These are phyloP conservation scores for Saccharata proteae DNA, from an alignment of 2,329 filamentous ascomycete species.

Conservation along the genomic window DNA sequence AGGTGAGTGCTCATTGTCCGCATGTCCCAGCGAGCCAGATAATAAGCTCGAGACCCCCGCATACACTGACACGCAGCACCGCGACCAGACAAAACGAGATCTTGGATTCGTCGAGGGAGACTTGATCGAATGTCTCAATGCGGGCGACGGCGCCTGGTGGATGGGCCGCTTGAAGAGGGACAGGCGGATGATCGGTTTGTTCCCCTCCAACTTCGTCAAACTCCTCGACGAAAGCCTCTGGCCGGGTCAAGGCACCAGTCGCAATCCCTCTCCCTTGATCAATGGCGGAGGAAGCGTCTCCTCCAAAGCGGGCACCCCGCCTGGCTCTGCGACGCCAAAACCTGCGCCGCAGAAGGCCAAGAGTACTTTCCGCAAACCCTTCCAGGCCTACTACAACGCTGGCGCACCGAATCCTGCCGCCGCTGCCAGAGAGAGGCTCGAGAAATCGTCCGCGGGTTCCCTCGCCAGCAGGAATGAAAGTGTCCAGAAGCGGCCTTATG, in stretches of 20 bases:
- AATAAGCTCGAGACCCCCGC: neutral
- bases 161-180: constrained; percentile 84
- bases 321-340: constrained; percentile 41
- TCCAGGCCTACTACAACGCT: constrained; percentile 46
- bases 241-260: constrained; percentile 52
- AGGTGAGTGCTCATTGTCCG: constrained; percentile 28
- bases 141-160: constrained; percentile 97
- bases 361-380: constrained; percentile 50
- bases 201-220: constrained; percentile 95
- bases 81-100: constrained; percentile 66
- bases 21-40: neutral
- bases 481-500: constrained; percentile 30
- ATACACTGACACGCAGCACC: constrained; percentile 13
- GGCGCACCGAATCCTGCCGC: constrained; percentile 29
- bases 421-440: constrained; percentile 21
- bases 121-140: constrained; percentile 94
- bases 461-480: constrained; percentile 17
- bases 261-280: constrained; percentile 36
- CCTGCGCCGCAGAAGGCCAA: constrained; percentile 35
- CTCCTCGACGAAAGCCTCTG: constrained; percentile 76
- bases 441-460: constrained; percentile 13
- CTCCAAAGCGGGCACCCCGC: constrained; percentile 21
- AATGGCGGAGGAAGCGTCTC: constrained; percentile 33
- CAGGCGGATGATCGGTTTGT: constrained; percentile 78
- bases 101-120: constrained; percentile 96